A percentile compares a stretch with the other conserved stretches of the same genome.
These are phyloP conservation scores for Neonectria sp. DNA, from an alignment of 2,329 filamentous ascomycete species.

Conservation along the genomic window DNA sequence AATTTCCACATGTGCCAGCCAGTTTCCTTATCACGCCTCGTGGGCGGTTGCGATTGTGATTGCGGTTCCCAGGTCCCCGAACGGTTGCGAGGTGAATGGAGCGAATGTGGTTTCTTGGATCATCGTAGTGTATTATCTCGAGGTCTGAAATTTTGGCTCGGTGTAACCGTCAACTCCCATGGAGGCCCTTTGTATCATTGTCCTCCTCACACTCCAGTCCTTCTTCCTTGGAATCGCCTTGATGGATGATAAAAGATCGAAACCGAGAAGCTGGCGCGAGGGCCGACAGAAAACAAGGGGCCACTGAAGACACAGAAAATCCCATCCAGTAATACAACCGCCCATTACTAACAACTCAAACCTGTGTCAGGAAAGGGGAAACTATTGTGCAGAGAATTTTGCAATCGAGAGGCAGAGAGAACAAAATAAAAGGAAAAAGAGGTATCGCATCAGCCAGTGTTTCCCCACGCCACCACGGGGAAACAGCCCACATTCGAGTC, in stretches of 20 bases:
- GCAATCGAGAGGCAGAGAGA: slow-evolving; percentile 46
- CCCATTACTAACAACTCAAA: slow-evolving; percentile 50
- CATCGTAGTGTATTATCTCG: slow-evolving; percentile 58
- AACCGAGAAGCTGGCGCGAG: slow-evolving; percentile 36
- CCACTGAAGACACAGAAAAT: slow-evolving; percentile 50
- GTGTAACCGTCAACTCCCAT: slow-evolving; percentile 52
- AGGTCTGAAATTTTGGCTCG: slow-evolving; percentile 52
- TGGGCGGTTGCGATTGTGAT: background rate
- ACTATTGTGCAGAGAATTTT: slow-evolving; percentile 54
- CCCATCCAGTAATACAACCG: slow-evolving; percentile 56
- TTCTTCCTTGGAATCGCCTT: slow-evolving; percentile 39
- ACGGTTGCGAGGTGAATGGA: slow-evolving; percentile 13
- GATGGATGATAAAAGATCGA: slow-evolving; percentile 31
- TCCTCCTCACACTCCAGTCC: slow-evolving; percentile 40
- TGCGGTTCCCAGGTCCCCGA: slow-evolving; percentile 1
- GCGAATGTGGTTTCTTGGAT: slow-evolving; percentile 43
- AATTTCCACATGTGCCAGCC: slow-evolving; percentile 1
- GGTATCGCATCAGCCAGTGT: slow-evolving; percentile 54
- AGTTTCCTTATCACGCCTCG: slow-evolving; percentile 1
- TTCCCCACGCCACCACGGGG: slow-evolving; percentile 44
- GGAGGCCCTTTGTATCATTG: slow-evolving; percentile 42
- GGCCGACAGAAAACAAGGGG: slow-evolving; percentile 44
- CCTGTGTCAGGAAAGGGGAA: slow-evolving; percentile 50
- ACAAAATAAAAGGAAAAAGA: slow-evolving; percentile 47
- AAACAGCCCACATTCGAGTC: slow-evolving; percentile 42